Percentiles rank a stretch among this genome's conserved stretches.
These are phyloP conservation scores for Venturiaceae sp. DNA, from an alignment of 2,329 filamentous ascomycete species.

Conservation along the genomic window DNA sequence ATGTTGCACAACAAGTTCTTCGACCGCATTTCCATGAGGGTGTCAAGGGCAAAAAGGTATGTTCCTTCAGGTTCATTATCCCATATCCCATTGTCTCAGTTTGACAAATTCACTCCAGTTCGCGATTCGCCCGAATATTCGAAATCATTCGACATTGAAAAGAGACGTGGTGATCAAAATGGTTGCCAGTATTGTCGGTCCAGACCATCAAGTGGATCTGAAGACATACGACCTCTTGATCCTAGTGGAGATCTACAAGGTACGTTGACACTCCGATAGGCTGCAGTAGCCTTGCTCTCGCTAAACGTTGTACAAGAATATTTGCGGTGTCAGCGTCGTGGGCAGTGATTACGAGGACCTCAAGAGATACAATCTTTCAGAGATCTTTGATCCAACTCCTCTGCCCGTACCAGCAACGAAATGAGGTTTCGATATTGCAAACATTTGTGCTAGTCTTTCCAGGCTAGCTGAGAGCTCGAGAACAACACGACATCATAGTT, in stretches of 20 bases:
- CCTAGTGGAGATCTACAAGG: constrained; percentile 72
- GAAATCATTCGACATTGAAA: constrained; percentile 61
- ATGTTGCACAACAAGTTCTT: constrained; percentile 54
- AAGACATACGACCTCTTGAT: constrained; percentile 68
- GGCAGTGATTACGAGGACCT: constrained; percentile 62
- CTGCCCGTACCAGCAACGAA: not conserved
- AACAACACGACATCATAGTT: not conserved
- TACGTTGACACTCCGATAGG: constrained; percentile 25
- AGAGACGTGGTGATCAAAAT: constrained; percentile 61
- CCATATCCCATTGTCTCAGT: not conserved
- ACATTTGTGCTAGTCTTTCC: not conserved
- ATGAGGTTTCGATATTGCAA: not conserved
- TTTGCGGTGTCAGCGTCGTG: constrained; percentile 73
- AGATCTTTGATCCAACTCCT: constrained; percentile 44
- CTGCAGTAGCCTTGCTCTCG: not conserved
- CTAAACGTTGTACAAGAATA: constrained; percentile 39
- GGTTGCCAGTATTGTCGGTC: constrained; percentile 56
- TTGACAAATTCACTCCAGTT: constrained; percentile 45
- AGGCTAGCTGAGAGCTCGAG: not conserved
- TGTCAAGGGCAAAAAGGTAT: constrained; percentile 42
- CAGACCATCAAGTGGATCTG: constrained; percentile 68
- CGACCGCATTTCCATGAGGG: constrained; percentile 51
- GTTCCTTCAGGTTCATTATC: constrained; percentile 11
- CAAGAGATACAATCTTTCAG: constrained; percentile 69
- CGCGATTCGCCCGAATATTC: constrained; percentile 71